A percentile compares a stretch with the other conserved stretches of the same genome.
Conservation (phyloP, 257 asterid species). For the Knoxia roxburghii region DNA sequence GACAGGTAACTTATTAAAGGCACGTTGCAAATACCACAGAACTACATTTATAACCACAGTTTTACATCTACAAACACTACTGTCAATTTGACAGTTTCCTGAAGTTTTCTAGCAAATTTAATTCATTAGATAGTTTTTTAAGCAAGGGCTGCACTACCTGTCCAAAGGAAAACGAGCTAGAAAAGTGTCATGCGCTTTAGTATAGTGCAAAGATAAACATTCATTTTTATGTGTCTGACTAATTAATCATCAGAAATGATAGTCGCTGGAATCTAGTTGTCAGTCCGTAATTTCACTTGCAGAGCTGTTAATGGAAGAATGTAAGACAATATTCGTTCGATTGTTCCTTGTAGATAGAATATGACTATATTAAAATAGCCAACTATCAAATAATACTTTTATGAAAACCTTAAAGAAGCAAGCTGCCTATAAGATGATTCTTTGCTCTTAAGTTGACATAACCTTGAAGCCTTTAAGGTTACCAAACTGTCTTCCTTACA, state of each 20-base stretch:
- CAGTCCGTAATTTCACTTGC: background rate
- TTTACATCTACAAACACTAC: background rate
- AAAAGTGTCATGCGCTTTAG: background rate
- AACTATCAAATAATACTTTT: background rate
- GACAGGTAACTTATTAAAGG: background rate
- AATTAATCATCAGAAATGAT: no score
- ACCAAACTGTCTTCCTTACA: background rate
- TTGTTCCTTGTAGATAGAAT: background rate
- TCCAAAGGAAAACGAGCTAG: background rate
- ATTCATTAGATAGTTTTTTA: background rate
- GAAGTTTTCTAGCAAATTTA: background rate
- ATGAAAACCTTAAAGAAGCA: background rate
- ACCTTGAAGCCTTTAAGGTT: background rate
- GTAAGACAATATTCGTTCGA: background rate
- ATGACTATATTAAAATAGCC: background rate
- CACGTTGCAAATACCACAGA: background rate
- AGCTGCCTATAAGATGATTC: background rate
- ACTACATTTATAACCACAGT: background rate
- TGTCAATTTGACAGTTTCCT: background rate
- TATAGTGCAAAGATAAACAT: background rate
- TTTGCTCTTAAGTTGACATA: background rate
- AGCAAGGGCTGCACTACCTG: background rate
- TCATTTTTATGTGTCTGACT: background rate
- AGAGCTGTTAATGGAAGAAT: background rate
- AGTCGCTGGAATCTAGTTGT: no score